These are phyloP conservation scores for Phaffomyces antillensis DNA, from an alignment of 805 yeast genomes.

Conservation along the genomic window DNA sequence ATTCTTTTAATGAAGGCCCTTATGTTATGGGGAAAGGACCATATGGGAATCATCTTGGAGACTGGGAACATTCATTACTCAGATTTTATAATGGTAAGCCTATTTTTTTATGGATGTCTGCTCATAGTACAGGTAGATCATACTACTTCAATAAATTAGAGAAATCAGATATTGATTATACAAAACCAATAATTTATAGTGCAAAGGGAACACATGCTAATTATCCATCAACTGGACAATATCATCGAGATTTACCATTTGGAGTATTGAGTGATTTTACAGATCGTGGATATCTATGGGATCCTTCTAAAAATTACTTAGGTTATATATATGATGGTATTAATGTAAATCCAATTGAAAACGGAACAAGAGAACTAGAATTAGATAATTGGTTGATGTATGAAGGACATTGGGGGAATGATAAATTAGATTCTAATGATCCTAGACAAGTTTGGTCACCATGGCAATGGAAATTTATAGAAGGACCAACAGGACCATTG, in stretches of 20 bases:
- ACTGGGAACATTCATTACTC: constrained; percentile 94
- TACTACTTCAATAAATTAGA: constrained; percentile 73
- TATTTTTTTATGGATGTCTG: constrained; percentile 88
- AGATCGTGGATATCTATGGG: constrained; percentile 94
- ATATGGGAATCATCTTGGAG: constrained; percentile 94
- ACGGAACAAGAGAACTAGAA: constrained; percentile 20
- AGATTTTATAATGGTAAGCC: constrained; percentile 80
- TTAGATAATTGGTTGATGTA: constrained; percentile 63
- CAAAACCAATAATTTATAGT: constrained; percentile 72
- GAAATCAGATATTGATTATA: constrained; percentile 21
- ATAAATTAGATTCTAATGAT: constrained; percentile 55
- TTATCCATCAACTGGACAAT: constrained; percentile 93
- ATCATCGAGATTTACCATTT: constrained; percentile 91
- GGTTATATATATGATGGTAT: constrained; percentile 75
- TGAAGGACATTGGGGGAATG: constrained; percentile 89
- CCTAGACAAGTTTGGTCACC: constrained; percentile 82
- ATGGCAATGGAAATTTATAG: constrained; percentile 84
- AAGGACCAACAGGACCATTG: constrained; percentile 91
- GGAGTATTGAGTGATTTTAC: constrained; percentile 88
- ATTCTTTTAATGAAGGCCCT: constrained; percentile 91
- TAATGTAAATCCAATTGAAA: constrained; percentile 33
- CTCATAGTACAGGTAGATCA: constrained; percentile 96
- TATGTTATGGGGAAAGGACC: constrained; percentile 98
- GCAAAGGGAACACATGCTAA: constrained; percentile 98
- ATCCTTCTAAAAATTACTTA: constrained; percentile 73